Base-by-base conservation (phyloP, 768 basidiomycete genomes). In the Tulasnella sp. region DNA sequence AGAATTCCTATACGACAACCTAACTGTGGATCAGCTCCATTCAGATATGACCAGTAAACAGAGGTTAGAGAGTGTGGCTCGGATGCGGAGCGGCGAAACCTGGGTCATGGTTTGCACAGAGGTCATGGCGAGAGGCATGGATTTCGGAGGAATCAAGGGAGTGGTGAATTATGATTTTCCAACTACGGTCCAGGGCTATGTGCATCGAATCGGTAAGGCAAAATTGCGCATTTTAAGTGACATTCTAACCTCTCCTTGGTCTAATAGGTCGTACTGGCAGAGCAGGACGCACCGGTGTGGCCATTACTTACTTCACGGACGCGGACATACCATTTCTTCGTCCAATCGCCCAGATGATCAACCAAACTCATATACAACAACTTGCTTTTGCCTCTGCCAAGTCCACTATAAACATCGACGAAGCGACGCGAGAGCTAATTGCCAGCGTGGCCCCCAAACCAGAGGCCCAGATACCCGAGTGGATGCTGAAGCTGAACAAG, bases 81-180 rank as follows among this genome's bases (percentile, higher is more conserved):
- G 92, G 44, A 97, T 99, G 91, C 91, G 94, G 37, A 88, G 87
- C 81, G 98, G 96, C 0, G 90, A 94, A 83, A 92, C 94, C 79
- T 99, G 98, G 98, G 90, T 96, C 44, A 90, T 99, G 89, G 89
- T 99, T 70, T 94, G 92, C 80, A 99, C 98, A 32, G 98, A 99
- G 83, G 93, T 99, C 73, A 93, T 99, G 94, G 95, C 95, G 32
- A 89, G 98, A 81, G 98, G 98, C 3, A 96, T 99, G 92, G 98
- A 99, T 83, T 99, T 99, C 86, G 93, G 92, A 83, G 96, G 96
- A 13, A 90, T 97, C 74, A 87, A 91, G 78, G 93, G 98, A 82
- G 96, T 99, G 13, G 92, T 99, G 82, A 99, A 98, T 84, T 96
- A 93, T 82, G 97, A 98, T 85, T 98, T 99, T 84, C 98, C 98